Evolutionary conservation across 2,329 filamentous ascomycete genomes (phyloP), one percentile per base, ranked within the genome.

Genomic region (Paecilomyces sp.): DNA sequence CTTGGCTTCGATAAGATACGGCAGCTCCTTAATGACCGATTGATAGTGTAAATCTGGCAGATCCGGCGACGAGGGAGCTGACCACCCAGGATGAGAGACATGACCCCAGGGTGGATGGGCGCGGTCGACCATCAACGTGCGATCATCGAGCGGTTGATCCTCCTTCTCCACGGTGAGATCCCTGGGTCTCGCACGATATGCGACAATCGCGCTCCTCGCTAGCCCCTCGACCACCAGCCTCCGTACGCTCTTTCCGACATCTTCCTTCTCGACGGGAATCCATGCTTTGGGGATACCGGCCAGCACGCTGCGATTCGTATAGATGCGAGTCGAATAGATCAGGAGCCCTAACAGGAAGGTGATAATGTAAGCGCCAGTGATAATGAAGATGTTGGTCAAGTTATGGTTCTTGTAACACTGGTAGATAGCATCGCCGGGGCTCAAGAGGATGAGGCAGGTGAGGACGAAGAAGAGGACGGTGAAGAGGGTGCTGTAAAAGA

Each of bases 31-130:
- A 18, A 97, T 81, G 25, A 99, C 91, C 1, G 86, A 86, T 66
- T 82, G 83, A 74, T 96, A 97, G 64, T 95, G 87, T n/a, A 97
- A 77, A 68, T 91, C 86, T 3, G 91, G 87, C 18, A 94, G 77
- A 69, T 94, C 89, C 8, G 83, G 79, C 0, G 86, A 88, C 31
- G 84, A 83, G 5, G 93, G 93, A 1, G 91, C 90, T 1, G 89
- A 88, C 93, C 94, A 97, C 57, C 93, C 94, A 15, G 86, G 81
- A 71, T 99, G 94, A 61, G 90, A 85, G 57, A 97, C 86, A n/a
- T 85, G 78, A 24, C 90, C 91, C 93, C 93, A 97, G 64, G 78
- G 84, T 28, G 88, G 84, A 52, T 80, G 71, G 63, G 74, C 74
- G 9, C 71, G 70, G 31, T 75, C 64, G 15, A 75, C 64, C 13